Percentiles rank a stretch among this genome's conserved stretches.
Evolutionary conservation across 305 asterid genomes (phyloP).

Genomic region (Fraxinus platypoda): DNA sequence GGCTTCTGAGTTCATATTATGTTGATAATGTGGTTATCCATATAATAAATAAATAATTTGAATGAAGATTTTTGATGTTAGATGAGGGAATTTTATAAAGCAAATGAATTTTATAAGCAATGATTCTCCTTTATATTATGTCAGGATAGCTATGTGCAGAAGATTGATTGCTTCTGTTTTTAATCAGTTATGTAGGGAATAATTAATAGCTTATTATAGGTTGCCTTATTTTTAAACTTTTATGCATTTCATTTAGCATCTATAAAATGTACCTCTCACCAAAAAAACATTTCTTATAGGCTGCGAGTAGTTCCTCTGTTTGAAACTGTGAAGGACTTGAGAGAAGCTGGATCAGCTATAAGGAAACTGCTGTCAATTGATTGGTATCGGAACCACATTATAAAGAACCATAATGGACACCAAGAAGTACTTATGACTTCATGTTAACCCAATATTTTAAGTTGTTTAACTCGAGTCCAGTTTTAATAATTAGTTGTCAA

Average conservation of each 20-base stretch:
- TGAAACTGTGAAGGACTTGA: slow-evolving; percentile 96
- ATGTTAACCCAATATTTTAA: not conserved
- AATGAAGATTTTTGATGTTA: not conserved
- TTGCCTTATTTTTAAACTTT: not conserved
- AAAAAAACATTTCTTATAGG: slow-evolving; percentile 35
- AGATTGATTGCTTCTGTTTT: not conserved
- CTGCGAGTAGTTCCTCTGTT: slow-evolving; percentile 93
- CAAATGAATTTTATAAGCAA: not conserved
- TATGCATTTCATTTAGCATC: not conserved
- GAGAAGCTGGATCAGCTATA: slow-evolving; percentile 89
- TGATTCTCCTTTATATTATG: not conserved
- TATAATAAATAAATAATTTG: not conserved
- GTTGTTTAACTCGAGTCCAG: not conserved
- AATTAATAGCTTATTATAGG: not conserved
- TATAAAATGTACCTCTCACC: slow-evolving; percentile 11
- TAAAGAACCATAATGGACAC: slow-evolving; percentile 81
- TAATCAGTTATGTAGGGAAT: not conserved
- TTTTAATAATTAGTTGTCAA: slow-evolving; percentile 13
- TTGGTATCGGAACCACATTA: slow-evolving; percentile 80
- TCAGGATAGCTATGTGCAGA: not conserved
- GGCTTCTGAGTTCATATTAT: not conserved
- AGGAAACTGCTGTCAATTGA: slow-evolving; percentile 77
- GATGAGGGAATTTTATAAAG: not conserved
- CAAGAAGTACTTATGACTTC: slow-evolving; percentile 67
- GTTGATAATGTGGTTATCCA: not conserved